These are phyloP conservation scores for Aspergillus awamori DNA, from an alignment of 2,329 filamentous ascomycete genomes.

Conservation along the genomic window DNA sequence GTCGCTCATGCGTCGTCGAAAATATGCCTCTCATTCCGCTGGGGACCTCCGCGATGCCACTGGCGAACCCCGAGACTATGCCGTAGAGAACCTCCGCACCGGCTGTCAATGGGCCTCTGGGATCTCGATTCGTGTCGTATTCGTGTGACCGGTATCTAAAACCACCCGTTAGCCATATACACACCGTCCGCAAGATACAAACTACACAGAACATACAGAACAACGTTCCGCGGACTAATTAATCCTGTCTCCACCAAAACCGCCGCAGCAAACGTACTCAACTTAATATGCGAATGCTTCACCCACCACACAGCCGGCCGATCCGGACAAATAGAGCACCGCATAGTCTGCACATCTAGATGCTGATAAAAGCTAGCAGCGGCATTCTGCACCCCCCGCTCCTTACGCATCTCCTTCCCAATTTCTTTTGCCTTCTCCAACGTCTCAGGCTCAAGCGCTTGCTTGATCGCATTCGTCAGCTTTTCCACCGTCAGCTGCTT, in stretches of 20 bases:
- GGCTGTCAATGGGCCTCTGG: slow-evolving; percentile 77
- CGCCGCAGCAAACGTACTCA: slow-evolving; percentile 74
- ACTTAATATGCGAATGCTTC: slow-evolving; percentile 64
- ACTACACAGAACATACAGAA: slow-evolving; percentile 59
- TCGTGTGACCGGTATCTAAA: slow-evolving; percentile 60
- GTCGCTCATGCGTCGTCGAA: slow-evolving; percentile 3
- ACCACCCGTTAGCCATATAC: neutral
- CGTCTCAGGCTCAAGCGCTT: slow-evolving; percentile 63
- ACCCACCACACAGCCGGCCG: slow-evolving; percentile 75
- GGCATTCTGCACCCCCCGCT: slow-evolving; percentile 65
- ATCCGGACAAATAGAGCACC: slow-evolving; percentile 70
- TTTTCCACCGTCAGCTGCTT: slow-evolving; percentile 68
- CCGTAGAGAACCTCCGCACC: slow-evolving; percentile 77
- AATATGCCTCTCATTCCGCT: slow-evolving; percentile 48
- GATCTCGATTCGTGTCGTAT: slow-evolving; percentile 77
- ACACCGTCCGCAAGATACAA: slow-evolving; percentile 17
- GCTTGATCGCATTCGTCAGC: slow-evolving; percentile 65
- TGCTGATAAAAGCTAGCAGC: slow-evolving; percentile 72
- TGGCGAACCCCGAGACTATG: slow-evolving; percentile 77
- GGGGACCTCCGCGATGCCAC: slow-evolving; percentile 77
- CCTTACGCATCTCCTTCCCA: slow-evolving; percentile 66
- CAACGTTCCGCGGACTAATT: slow-evolving; percentile 70
- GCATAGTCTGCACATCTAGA: slow-evolving; percentile 65
- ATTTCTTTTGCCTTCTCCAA: slow-evolving; percentile 59
- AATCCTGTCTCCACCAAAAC: slow-evolving; percentile 66